Evolutionary conservation across 1,284 basidiomycete genomes (phyloP), one percentile per base, ranked within the genome.

Genomic region (Pseudozyma hubeiensis): DNA sequence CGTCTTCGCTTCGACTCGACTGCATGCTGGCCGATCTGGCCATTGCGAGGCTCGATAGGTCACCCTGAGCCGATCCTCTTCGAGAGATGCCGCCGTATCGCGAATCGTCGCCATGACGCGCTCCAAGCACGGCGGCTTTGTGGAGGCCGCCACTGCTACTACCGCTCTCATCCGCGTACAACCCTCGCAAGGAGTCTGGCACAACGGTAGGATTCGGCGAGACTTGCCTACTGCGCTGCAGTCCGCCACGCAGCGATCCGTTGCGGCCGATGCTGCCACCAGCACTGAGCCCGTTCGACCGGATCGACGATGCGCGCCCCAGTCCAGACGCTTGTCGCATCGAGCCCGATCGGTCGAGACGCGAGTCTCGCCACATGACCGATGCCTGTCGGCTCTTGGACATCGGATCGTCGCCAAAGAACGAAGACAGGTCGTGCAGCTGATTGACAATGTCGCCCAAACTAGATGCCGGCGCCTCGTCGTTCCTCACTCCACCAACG

Each of bases 401-500:
- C 69, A 62, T 79, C 19, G 70, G 70, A 44, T 79, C 78, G 24
- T 81, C 79, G 34, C 72, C 79, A 54, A 84, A 84, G 77, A 81
- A 84, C 39, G 61, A 67, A 10, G 79, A 79, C 24, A 84, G 52
- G 45, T 84, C 81, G 48, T 82, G 79, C 29, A 84, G 74, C 75
- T 84, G 82, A 19, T 66, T 75, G 34, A 82, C 81, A 16, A 84
- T 64, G 17, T 78, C 76, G 14, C 74, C 80, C 51, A 84, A 47
- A 45, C 74, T 75, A 3, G 58, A 53, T 17, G 54, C 45, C 35
- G 66, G 57, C 31, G 48, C 40, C 6, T 56, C 59, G 1, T 64
- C 73, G 45, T 11, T 52, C 35, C 56, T 48, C 16, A 46, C 14
- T 5, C 61, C 64, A 7, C 62, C 64, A 7, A 61, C 64, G 7